Base-by-base conservation (phyloP, 2,329 filamentous ascomycete species). In the Sclerotinia minor region DNA sequence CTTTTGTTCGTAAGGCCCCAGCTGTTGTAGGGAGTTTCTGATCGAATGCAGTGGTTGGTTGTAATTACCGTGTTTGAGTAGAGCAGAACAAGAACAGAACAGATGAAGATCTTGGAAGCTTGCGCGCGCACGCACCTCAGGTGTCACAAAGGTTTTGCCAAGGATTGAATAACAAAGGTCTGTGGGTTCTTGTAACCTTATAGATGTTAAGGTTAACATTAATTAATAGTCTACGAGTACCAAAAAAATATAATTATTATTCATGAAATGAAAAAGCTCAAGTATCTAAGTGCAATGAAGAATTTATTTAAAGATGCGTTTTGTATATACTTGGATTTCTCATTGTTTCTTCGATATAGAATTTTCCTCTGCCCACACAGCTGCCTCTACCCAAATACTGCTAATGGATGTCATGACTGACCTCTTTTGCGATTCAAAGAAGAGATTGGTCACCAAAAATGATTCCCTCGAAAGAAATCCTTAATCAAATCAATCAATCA, bases 51-150 rank as follows among this genome's bases (percentile, higher is more conserved):
- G 45, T 54, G 29, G 52, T 54, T 50, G 59, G n/a, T 38, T 61
- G 59, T 50, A 63, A 63, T 50, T 50, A 63, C 50, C 38, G 59
- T 63, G 59, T 63, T 63, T 50, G 8, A 26, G 45, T 26, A 52
- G n/a, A 32, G 58, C 58, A 50, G 47, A 35, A 26, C 2, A 38
- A 38, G 21, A 38, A 38, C 45, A 21, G n/a, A 17, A 50, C 26
- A 61, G 24, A 5, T 60, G 58, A 35, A 61, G 45, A 50, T 26
- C 29, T 61, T 50, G 58, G 35, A 61, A 49, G 59, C 45, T 61
- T 45, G 57, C 21, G 29, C 35, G 32, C n/a, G 29, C 59, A 50
- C 59, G 29, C 45, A 50, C 58, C 44, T 35, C 19, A 35, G 9
- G 54, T 58, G n/a, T 24, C 44, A 61, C 26, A 47, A 49, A 59